Evolutionary conservation across 495 filamentous ascomycete genomes (phyloP).

Genomic region (Talaromyces wortmannii): DNA sequence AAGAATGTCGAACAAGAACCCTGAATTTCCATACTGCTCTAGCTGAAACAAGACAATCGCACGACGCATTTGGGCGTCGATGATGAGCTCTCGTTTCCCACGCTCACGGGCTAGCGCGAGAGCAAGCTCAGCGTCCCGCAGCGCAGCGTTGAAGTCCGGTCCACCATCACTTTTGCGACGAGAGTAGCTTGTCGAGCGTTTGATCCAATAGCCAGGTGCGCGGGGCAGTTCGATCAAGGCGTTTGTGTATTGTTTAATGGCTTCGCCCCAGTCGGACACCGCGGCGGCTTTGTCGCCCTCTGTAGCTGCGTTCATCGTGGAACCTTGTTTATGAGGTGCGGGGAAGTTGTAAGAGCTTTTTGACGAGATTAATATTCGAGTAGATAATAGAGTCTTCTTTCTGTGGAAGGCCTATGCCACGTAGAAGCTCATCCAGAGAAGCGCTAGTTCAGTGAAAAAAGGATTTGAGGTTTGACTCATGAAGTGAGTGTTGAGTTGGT

Average conservation of each 20-base stretch:
- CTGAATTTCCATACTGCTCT: slow-evolving; percentile 68
- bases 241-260: slow-evolving; percentile 66
- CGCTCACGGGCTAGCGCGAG: slow-evolving; percentile 63
- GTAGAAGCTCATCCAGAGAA: no score
- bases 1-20: slow-evolving; percentile 62
- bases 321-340: neutral
- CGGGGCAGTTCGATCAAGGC: slow-evolving; percentile 61
- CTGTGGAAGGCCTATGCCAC: no score
- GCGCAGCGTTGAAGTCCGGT: slow-evolving; percentile 47
- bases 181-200: slow-evolving; percentile 78
- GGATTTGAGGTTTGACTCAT: no score
- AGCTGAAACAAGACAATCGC: slow-evolving; percentile 66
- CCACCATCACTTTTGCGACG: slow-evolving; percentile 47
- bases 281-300: slow-evolving; percentile 59
- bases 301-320: slow-evolving; percentile 52
- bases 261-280: slow-evolving; percentile 54
- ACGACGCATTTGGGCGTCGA: slow-evolving; percentile 73
- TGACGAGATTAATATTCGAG: no score
- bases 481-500: no score
- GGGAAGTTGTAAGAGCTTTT: neutral
- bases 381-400: no score
- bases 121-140: slow-evolving; percentile 76
- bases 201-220: slow-evolving; percentile 77
- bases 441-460: no score
- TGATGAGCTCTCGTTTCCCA: slow-evolving; percentile 72